Base-by-base conservation (phyloP, 352 stramenopile genomes). In the Globisporangium paddicum region DNA sequence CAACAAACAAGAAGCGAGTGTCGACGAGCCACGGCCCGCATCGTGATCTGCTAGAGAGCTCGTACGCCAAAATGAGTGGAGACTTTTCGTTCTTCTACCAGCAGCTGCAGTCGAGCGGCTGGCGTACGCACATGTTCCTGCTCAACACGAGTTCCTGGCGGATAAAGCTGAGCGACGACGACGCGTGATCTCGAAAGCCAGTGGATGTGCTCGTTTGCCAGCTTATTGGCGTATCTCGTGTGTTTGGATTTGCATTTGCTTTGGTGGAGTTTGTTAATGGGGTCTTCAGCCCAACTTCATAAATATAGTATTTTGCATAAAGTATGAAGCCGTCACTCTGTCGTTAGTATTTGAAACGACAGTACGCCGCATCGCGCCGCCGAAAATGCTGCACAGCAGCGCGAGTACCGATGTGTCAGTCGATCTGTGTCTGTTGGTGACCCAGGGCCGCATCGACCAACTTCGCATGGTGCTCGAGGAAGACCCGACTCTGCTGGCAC, bases 91-190 rank as follows among this genome's bases (percentile, higher is more conserved):
- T 85, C 46, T 89, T 87, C 66, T 69, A 72, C 37, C 75, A 87
- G 69, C 63, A 82, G 9, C 62, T 89, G 23, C 64, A 89, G 56
- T 72, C 72, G 57, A 81, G 71, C 35, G 75, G 79, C 19, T 89
- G 79, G 79, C 76, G 76, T 32, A 87, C 75, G 34, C 79, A 89
- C 68, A 83, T 87, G 73, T 86, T 84, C 63, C 59, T 89, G 58
- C 67, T 89, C 25, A 86, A 86, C 56, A 87, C 75, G 14, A 71
- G 73, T 23, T 60, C 75, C 50, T 89, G 77, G 79, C 75, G 79
- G 34, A 82, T 89, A 58, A 86, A 87, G 60, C 38, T 87, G n/a
- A 76, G 37, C 37, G 37, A 55, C 48, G 73, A 77, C 40, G 58
- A 68, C 14, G 58, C 55, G 28, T 85, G 67, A 67, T 47, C 38